Conservation (phyloP, 352 stramenopile genomes). For the Phytophthora rubi region DNA sequence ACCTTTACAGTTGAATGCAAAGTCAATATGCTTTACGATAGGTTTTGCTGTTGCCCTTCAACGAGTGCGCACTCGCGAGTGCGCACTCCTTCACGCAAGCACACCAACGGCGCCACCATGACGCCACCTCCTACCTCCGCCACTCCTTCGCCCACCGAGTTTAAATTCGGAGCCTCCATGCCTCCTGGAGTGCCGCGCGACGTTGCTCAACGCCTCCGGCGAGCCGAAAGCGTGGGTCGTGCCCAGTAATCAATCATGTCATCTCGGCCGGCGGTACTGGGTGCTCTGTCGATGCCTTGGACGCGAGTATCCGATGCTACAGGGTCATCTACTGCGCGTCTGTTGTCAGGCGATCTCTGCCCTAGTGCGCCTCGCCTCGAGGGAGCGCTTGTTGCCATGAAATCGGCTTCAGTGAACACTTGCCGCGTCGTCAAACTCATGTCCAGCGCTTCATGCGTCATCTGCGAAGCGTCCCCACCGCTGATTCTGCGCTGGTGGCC, state of each 20-base stretch:
- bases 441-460: neutral
- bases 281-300: neutral
- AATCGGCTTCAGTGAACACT: neutral
- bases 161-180: no score
- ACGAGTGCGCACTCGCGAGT: no score
- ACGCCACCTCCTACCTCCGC: no score
- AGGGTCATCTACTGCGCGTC: neutral
- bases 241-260: no score
- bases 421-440: neutral
- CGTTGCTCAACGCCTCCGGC: no score
- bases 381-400: neutral
- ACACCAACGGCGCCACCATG: no score
- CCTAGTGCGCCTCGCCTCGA: neutral
- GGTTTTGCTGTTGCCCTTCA: neutral
- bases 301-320: neutral
- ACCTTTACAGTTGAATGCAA: neutral
- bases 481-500: neutral
- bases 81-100: no score
- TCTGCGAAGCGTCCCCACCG: neutral
- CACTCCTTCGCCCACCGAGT: no score
- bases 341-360: neutral
- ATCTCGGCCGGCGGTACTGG: no score
- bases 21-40: neutral
- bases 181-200: no score
- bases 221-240: no score